A percentile compares a stretch with the other conserved stretches of the same genome.
These are phyloP conservation scores for Lipomyces spencermartinsiae DNA, from an alignment of 805 yeast species.

Conservation along the genomic window DNA sequence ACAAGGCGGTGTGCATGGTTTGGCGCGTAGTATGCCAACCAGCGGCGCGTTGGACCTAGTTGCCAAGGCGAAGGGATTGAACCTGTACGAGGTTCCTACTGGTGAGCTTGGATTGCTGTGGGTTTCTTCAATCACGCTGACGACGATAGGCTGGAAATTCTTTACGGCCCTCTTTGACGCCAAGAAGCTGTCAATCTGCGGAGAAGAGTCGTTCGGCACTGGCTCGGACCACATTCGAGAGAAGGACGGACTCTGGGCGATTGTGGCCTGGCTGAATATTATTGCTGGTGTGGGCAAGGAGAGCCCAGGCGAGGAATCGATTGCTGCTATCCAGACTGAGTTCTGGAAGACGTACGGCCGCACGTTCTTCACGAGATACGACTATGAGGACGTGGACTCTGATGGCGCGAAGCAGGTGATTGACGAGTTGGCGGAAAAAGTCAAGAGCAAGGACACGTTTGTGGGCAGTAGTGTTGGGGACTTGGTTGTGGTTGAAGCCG, in stretches of 20 bases:
- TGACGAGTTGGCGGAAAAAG: constrained; percentile 53
- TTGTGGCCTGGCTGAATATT: constrained; percentile 95
- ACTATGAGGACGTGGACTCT: constrained; percentile 80
- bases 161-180: constrained; percentile 96
- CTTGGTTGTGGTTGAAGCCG: constrained; percentile 72
- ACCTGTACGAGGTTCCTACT: constrained; percentile 93
- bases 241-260: constrained; percentile 98
- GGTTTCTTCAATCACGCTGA: neutral
- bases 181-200: constrained; percentile 91
- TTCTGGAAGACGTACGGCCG: constrained; percentile 95
- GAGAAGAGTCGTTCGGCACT: constrained; percentile 98
- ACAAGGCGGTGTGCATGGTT: constrained; percentile 83
- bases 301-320: constrained; percentile 69
- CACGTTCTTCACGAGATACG: constrained; percentile 96
- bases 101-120: constrained; percentile 52
- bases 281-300: constrained; percentile 77
- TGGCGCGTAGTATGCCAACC: constrained; percentile 98
- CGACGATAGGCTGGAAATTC: constrained; percentile 72
- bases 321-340: constrained; percentile 76
- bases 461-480: constrained; percentile 62
- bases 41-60: constrained; percentile 92
- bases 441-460: constrained; percentile 50
- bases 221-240: constrained; percentile 98
- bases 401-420: constrained; percentile 79
- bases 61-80: constrained; percentile 74